Evolutionary conservation across 768 basidiomycete species (phyloP).

Genomic region (Agrocybe chaxingu): DNA sequence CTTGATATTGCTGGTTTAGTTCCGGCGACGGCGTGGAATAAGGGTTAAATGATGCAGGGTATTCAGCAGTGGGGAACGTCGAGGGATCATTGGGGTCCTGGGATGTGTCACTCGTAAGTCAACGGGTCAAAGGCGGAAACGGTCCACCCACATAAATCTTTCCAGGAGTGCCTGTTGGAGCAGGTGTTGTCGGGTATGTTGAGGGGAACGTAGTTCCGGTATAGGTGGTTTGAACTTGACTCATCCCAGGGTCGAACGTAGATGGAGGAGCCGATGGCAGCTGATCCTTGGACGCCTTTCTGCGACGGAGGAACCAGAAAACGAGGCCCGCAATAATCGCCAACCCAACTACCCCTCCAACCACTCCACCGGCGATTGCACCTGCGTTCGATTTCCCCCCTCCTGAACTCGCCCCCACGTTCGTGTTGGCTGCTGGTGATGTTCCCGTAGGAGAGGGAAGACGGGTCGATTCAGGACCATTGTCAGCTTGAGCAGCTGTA

Average conservation of each 20-base stretch:
- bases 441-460: constrained; percentile 20
- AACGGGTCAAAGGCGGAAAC: neutral
- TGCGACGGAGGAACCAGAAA: constrained; percentile 25
- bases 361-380: constrained; percentile 63
- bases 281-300: constrained; percentile 4
- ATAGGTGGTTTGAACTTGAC: neutral
- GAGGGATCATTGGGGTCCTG: constrained; percentile 39
- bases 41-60: constrained; percentile 7
- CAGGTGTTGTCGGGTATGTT: constrained; percentile 18
- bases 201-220: too few relatives aligned
- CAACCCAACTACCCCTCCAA: constrained; percentile 50
- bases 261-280: constrained; percentile 16
- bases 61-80: constrained; percentile 29
- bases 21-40: constrained; percentile 12
- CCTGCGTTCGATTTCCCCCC: constrained; percentile 16
- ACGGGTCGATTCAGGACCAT: constrained; percentile 33
- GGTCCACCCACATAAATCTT: constrained; percentile 32
- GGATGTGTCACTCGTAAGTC: too few relatives aligned
- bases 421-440: constrained; percentile 3
- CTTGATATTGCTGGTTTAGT: constrained; percentile 5
- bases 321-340: constrained; percentile 34
- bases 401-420: neutral
- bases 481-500: constrained; percentile 24
- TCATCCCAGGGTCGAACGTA: constrained; percentile 12
- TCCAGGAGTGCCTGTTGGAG: constrained; percentile 18